phyloP scores from a whole-genome alignment of 805 yeast species.

The Metahyphopichia silvanorum region DNA sequence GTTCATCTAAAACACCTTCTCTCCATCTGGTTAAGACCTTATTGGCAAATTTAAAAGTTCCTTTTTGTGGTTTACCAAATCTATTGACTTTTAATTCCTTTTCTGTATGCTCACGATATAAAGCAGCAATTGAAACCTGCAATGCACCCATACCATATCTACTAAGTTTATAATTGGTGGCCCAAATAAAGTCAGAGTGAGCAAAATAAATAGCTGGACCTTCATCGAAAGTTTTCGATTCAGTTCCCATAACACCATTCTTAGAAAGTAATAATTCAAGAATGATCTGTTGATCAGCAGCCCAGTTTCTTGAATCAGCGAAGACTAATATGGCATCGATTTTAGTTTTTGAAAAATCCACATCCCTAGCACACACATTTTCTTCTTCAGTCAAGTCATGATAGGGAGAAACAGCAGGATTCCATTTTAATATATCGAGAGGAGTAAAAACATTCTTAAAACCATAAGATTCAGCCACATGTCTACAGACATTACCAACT shows the following conservation, averaged over 20 bases:
- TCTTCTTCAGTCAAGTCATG: constrained; percentile 77
- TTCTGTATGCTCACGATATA: constrained; percentile 83
- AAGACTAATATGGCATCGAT: constrained; percentile 85
- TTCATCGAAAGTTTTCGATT: constrained; percentile 63
- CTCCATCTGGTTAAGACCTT: constrained; percentile 77
- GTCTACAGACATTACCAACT: constrained; percentile 76
- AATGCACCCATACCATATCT: constrained; percentile 95
- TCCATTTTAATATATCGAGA: constrained; percentile 78
- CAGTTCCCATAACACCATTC: constrained; percentile 83
- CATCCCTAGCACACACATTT: constrained; percentile 45
- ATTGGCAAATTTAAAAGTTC: constrained; percentile 81
- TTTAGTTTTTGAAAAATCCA: constrained; percentile 62
- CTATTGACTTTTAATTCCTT: constrained; percentile 73
- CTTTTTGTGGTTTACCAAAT: constrained; percentile 87
- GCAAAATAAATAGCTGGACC: constrained; percentile 86
- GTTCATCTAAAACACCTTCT: constrained; percentile 70
- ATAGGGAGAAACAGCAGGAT: constrained; percentile 83
- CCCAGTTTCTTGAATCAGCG: constrained; percentile 92
- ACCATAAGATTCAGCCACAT: constrained; percentile 81
- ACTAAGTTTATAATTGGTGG: constrained; percentile 76
- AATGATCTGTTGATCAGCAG: constrained; percentile 87
- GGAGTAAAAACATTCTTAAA: constrained; percentile 82
- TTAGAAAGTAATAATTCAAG: constrained; percentile 74
- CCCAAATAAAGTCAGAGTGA: constrained; percentile 92
- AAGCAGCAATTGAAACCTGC: constrained; percentile 82